phyloP scores from a whole-genome alignment of 1,284 basidiomycete genomes.

The Microbotryum lychnidis-dioicae region DNA sequence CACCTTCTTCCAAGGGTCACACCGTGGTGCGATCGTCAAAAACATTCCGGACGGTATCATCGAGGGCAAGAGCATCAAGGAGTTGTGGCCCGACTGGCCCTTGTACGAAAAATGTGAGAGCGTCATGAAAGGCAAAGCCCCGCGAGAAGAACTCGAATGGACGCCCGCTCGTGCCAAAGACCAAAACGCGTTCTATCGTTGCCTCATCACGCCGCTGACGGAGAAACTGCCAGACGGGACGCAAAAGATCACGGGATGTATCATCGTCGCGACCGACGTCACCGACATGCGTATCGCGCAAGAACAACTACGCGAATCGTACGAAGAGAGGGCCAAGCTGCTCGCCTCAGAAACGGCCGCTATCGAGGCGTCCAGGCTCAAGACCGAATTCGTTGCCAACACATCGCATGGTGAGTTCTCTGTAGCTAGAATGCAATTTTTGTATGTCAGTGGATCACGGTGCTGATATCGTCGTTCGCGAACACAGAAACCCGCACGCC shows the following conservation, averaged over 20 bases:
- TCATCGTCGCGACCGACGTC: slow-evolving; percentile 41
- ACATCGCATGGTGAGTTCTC: slow-evolving; percentile 13
- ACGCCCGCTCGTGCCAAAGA: no score
- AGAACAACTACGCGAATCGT: slow-evolving; percentile 35
- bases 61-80: neutral
- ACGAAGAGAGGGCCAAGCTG: slow-evolving; percentile 37
- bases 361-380: slow-evolving; percentile 40
- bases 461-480: neutral
- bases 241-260: slow-evolving; percentile 36
- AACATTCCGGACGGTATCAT: neutral
- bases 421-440: no score
- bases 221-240: slow-evolving; percentile 17
- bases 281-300: slow-evolving; percentile 39
- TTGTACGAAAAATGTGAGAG: neutral
- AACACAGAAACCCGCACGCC: slow-evolving; percentile 10
- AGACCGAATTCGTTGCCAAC: slow-evolving; percentile 38
- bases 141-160: no score
- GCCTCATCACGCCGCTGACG: slow-evolving; percentile 22
- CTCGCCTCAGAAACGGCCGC: slow-evolving; percentile 40
- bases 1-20: neutral
- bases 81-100: neutral
- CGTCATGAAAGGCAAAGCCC: no score
- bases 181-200: no score
- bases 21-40: slow-evolving; percentile 9
- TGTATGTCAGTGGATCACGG: neutral